These are phyloP conservation scores for Aspergillus wentii DNA, from an alignment of 495 filamentous ascomycete species.

Conservation along the genomic window DNA sequence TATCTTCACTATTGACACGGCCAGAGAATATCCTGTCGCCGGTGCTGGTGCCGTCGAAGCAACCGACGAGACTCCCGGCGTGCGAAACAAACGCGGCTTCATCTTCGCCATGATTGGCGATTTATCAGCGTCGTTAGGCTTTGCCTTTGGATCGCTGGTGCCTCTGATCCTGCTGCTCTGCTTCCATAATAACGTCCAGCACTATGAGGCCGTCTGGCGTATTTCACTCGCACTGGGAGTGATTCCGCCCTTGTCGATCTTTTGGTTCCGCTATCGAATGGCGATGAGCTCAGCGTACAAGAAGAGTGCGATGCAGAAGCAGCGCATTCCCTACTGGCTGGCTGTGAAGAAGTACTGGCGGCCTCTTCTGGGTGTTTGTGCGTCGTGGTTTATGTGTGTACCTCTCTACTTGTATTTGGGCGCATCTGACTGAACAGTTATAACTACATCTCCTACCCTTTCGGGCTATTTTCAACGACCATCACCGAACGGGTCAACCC, in stretches of 20 bases:
- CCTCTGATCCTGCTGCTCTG: conserved; percentile 23
- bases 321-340: conserved; percentile 24
- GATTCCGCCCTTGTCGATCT: conserved; percentile 28
- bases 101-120: conserved; percentile 33
- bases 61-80: conserved; percentile 22
- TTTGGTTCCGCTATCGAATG: conserved; percentile 37
- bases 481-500: conserved; percentile 33
- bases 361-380: conserved; percentile 25
- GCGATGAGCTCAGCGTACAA: conserved; percentile 57
- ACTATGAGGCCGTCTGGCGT: conserved; percentile 28
- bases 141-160: conserved; percentile 26
- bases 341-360: conserved; percentile 35
- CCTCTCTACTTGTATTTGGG: too few relatives aligned
- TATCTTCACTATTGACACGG: too few relatives aligned
- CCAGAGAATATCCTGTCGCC: conserved; percentile 28
- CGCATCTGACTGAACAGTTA: too few relatives aligned
- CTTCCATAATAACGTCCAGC: conserved; percentile 20
- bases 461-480: conserved; percentile 32
- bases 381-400: conserved; percentile 39
- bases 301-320: conserved; percentile 56
- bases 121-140: conserved; percentile 26
- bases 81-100: conserved; percentile 27
- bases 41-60: conserved; percentile 31
- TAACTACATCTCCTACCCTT: conserved; percentile 37
- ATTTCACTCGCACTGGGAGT: conserved; percentile 26